These are phyloP conservation scores for Bidens hawaiensis DNA, from an alignment of 140 eudicot genomes.

Conservation along the genomic window DNA sequence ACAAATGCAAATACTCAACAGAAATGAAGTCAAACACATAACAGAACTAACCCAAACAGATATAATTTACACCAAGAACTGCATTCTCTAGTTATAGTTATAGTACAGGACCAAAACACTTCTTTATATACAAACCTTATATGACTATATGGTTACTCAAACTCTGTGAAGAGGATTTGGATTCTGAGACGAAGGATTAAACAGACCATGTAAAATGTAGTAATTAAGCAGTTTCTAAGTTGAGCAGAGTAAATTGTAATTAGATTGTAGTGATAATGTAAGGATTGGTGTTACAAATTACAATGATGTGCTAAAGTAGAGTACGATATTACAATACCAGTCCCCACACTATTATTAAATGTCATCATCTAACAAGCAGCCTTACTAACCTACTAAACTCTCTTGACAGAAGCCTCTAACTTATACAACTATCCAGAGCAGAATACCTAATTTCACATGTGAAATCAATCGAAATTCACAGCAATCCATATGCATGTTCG, in stretches of 20 bases:
- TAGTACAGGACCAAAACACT: not conserved
- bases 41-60: not conserved
- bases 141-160: not conserved
- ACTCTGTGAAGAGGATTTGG: not conserved
- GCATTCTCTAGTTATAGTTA: not conserved
- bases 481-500: not conserved
- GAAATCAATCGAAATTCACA: constrained; percentile 4
- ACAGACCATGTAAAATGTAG: not conserved
- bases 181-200: not conserved
- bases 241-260: too few relatives aligned
- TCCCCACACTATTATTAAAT: too few relatives aligned
- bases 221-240: not conserved
- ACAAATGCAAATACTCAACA: constrained; percentile 5
- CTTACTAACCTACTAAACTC: not conserved
- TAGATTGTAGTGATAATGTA: too few relatives aligned
- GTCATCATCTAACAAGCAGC: too few relatives aligned
- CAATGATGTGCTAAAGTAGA: too few relatives aligned
- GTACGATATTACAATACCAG: too few relatives aligned
- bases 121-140: constrained; percentile 3
- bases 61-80: not conserved
- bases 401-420: not conserved
- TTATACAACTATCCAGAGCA: not conserved
- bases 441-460: constrained; percentile 11
- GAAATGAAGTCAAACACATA: not conserved
- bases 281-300: too few relatives aligned